phyloP scores from a whole-genome alignment of 129 eudicot species.

The Pulicaria dysenterica region DNA sequence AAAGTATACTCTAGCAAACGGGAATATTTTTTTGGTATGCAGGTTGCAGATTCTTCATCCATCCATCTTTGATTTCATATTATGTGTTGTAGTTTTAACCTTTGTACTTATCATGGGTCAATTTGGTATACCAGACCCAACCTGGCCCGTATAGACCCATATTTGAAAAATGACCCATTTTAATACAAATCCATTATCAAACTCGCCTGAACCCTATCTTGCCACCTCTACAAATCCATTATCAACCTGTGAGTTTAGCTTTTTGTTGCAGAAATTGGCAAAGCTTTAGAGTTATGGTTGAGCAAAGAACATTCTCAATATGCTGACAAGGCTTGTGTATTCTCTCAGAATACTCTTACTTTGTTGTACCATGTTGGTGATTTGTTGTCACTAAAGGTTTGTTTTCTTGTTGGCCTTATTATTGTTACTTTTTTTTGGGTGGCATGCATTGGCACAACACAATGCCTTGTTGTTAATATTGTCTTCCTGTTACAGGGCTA shows the following conservation, averaged over 20 bases:
- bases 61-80: not conserved
- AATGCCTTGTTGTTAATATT: constrained; percentile 28
- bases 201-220: too few species aligned
- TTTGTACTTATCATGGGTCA: not conserved
- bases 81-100: not conserved
- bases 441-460: not conserved
- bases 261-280: constrained; percentile 55
- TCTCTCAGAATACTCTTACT: too few species aligned
- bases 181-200: not conserved
- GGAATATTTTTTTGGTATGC: constrained; percentile 29
- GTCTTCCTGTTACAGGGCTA: too few species aligned
- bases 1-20: constrained; percentile 39
- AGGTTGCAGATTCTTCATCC: not conserved
- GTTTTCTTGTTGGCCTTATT: constrained; percentile 22
- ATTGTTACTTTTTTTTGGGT: constrained; percentile 4
- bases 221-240: not conserved
- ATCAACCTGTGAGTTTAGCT: constrained; percentile 36
- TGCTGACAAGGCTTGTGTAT: constrained; percentile 35
- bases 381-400: constrained; percentile 77
- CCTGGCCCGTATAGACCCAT: not conserved
- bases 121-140: not conserved
- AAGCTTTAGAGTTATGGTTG: constrained; percentile 59
- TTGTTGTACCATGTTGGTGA: constrained; percentile 72
- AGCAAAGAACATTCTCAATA: constrained; percentile 38
- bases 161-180: not conserved